These are phyloP conservation scores for Moricandia arvensis DNA, from an alignment of 345 rosid genomes.

Conservation along the genomic window DNA sequence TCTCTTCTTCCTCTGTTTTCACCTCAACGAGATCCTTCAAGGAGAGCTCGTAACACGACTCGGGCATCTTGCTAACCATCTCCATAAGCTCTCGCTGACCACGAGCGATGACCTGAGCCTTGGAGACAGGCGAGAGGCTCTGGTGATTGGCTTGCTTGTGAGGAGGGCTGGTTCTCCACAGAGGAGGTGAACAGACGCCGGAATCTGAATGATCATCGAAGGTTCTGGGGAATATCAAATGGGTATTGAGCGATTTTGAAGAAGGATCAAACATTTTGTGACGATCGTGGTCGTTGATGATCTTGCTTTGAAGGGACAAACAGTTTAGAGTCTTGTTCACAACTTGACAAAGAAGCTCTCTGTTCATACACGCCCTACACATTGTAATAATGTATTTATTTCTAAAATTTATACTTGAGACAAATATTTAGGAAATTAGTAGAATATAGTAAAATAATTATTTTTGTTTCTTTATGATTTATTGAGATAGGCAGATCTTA, in stretches of 20 bases:
- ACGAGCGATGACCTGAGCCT: slow-evolving; percentile 68
- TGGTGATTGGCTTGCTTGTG: slow-evolving; percentile 38
- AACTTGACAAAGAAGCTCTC: slow-evolving; percentile 11
- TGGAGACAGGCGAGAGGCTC: slow-evolving; percentile 59
- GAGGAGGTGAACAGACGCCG: slow-evolving; percentile 62
- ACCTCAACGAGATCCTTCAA: slow-evolving; percentile 77
- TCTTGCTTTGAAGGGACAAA: not conserved
- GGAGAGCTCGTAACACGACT: slow-evolving; percentile 83
- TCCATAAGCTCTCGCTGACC: slow-evolving; percentile 96
- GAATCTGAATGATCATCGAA: slow-evolving; percentile 47
- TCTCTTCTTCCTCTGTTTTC: slow-evolving; percentile 34
- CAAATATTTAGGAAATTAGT: not conserved
- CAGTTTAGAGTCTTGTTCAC: slow-evolving; percentile 9
- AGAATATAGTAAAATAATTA: not conserved
- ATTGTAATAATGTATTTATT: slow-evolving; percentile 3
- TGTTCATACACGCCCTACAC: slow-evolving; percentile 14
- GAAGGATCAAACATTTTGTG: slow-evolving; percentile 42
- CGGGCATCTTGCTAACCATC: slow-evolving; percentile 86
- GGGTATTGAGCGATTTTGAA: slow-evolving; percentile 24
- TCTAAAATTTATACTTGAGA: slow-evolving; percentile 1
- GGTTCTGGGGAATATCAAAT: slow-evolving; percentile 30
- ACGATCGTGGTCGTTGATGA: slow-evolving; percentile 1
- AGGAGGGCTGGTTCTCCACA: slow-evolving; percentile 61
- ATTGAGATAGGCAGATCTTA: not conserved
- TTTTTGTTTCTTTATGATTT: not conserved